Evolutionary conservation across 495 filamentous ascomycete species (phyloP).

Genomic region (Aspergillus coremiiformis): DNA sequence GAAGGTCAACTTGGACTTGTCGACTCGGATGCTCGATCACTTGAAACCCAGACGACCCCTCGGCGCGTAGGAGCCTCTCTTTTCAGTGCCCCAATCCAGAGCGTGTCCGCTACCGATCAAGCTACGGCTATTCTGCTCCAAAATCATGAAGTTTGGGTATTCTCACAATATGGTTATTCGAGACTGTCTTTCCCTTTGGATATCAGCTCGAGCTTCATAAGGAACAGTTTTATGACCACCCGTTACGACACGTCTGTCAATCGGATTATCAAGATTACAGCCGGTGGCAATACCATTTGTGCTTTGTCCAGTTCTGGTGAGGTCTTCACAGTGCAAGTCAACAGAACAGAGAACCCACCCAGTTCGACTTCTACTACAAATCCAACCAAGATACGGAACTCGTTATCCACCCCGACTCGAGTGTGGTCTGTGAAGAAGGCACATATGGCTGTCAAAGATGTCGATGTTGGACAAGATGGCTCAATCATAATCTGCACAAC

Average conservation of each 20-base stretch:
- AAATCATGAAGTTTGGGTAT: constrained; percentile 83
- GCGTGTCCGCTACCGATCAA: constrained; percentile 82
- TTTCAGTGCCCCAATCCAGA: constrained; percentile 67
- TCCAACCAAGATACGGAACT: constrained; percentile 73
- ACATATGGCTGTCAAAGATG: constrained; percentile 78
- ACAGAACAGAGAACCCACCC: constrained; percentile 52
- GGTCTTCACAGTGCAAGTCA: constrained; percentile 72
- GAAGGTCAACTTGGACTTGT: constrained; percentile 90
- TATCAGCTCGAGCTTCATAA: constrained; percentile 60
- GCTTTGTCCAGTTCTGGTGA: constrained; percentile 77
- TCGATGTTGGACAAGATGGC: constrained; percentile 84
- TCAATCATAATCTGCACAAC: constrained; percentile 91
- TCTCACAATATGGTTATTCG: constrained; percentile 88
- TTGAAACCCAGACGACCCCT: constrained; percentile 72
- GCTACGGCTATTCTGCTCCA: constrained; percentile 81
- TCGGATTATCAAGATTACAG: constrained; percentile 64
- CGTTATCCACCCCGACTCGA: constrained; percentile 63
- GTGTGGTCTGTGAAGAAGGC: constrained; percentile 77
- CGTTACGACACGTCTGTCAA: constrained; percentile 59
- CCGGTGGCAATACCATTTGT: constrained; percentile 84
- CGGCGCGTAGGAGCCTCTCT: constrained; percentile 82
- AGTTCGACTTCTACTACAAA: constrained; percentile 72
- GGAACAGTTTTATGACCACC: constrained; percentile 56
- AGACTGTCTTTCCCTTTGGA: constrained; percentile 75
- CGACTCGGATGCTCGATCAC: constrained; percentile 86